Base-by-base conservation (phyloP, 1,139 yeast genomes). In the Candida sp. region DNA sequence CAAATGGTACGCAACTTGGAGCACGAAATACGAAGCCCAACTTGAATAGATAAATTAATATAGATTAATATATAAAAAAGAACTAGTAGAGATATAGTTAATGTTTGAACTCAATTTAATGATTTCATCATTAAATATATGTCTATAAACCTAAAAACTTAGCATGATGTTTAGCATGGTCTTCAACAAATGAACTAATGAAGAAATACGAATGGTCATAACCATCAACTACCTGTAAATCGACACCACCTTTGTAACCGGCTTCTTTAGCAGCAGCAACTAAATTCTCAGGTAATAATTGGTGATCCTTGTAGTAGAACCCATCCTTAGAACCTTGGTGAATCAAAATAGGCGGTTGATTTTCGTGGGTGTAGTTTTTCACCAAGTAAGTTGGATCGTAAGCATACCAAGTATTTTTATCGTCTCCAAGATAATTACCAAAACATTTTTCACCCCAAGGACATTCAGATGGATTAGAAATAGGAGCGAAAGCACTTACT, bases 161-260 rank as follows among this genome's bases (percentile, higher is more conserved):
- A 8, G 96, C 96, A 58, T 93, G 98, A 62, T 84, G 93, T 50
- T 77, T 80, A 38, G 96, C 90, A 60, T 93, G 98, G 39, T 84
- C 89, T 47, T 80, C 86, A 22, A 86, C 87, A 63, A 90, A 91
- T 0, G 89, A 66, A 45, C 95, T 78, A 48, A 93, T 77, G 63
- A 90, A 93, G 64, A 79, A 93, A 68, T 91, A 93, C 42, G 91
- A 84, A 60, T 93, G 99, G 58, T 93, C 97, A 58, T 84, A 91
- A 2, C 93, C 97, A 3, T 87, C 91, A 25, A 80, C 96, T 39
- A 81, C 61, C 33, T 81, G 69, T 46, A 88, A 64, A 38, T 78
- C 71, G 47, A 91, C 73, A 43, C 79, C 74, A 3, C 82, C 87
- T 45, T 79, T 79, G 66, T 84, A 84, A 9, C 66, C 63, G 1